Base-by-base conservation (phyloP, 208 protist genomes). In the Kentomonas sorsogonicus region DNA sequence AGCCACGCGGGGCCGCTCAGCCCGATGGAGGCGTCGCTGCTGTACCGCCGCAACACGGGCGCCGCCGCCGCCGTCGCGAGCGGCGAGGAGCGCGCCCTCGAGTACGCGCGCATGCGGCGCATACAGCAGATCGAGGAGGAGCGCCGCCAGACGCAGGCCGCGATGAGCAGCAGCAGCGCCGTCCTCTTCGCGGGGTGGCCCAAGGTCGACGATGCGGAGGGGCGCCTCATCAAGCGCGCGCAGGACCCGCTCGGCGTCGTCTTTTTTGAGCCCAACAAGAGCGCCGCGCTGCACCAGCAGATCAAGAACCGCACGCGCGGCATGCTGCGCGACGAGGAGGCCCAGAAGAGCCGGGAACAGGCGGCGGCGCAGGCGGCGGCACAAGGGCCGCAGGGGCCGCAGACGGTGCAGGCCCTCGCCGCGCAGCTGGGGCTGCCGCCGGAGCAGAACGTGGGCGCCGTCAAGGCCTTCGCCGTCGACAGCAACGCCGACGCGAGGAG, bases 211-310 rank as follows among this genome's bases (percentile, higher is more conserved):
- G 79, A 80, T n/a, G 71, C 77, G 39, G 70, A 88, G 57, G 85
- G 85, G 9, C 61, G 67, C 46, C 69, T 93, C 23, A 69, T 81
- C 39, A 69, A 77, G 41, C 71, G 71, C 22, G 69, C 77, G 0
- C 72, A 86, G 36, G 78, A 89, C 51, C 85, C 85, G 11, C 45
- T 65, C 1, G 85, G 85, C 0, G 60, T 93, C 3, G 69, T 82
- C 15, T 82, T 79, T 59, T 93, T 78, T 53, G 85, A 93, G 59
- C 84, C 84, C 2, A 59, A 52, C 33, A 36, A 36, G 33, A 15
- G 5, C 11, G 5, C 5, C 11, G 33, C 33, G 33, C 33, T 36
- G 33, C 33, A 15, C 33, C 7, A 36, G 7, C 5, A 36, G 33
- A 15, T 36, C 33, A 52, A 52, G 7, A 52, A 16, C 15, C 18